phyloP scores from a whole-genome alignment of 306 rosid species.

The Nissolia schottii region DNA sequence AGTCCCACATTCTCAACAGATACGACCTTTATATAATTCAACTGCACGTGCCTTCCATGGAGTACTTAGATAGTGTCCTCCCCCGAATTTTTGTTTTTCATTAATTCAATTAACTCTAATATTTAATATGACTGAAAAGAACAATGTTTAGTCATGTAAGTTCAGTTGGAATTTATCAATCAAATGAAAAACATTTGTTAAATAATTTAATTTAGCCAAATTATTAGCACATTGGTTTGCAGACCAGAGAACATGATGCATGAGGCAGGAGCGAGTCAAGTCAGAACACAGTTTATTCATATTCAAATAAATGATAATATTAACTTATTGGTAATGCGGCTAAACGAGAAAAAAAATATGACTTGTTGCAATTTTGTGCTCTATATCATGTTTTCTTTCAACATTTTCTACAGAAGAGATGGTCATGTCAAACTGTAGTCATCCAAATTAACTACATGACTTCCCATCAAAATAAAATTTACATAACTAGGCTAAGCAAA shows the following conservation, averaged over 20 bases:
- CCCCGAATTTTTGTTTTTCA: not conserved
- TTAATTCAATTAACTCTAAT: not conserved
- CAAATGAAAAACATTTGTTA: not conserved
- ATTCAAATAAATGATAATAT: too few relatives aligned
- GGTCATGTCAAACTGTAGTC: constrained; percentile 5
- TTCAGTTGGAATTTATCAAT: not conserved
- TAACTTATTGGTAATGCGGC: not conserved
- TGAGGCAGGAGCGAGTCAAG: too few relatives aligned
- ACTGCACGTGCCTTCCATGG: not conserved
- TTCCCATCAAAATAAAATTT: too few relatives aligned
- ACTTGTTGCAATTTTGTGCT: not conserved
- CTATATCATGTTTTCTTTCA: not conserved
- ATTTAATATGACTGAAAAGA: not conserved
- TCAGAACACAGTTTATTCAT: too few relatives aligned
- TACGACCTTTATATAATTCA: not conserved
- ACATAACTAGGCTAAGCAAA: not conserved
- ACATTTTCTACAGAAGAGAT: not conserved
- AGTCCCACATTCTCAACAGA: too few relatives aligned
- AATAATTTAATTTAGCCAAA: too few relatives aligned
- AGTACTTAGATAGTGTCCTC: not conserved
- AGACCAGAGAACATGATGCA: too few relatives aligned
- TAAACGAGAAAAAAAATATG: not conserved
- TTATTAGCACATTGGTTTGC: too few relatives aligned
- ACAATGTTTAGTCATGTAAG: not conserved
- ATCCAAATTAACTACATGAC: not conserved